Evolutionary conservation across 495 filamentous ascomycete species (phyloP), one percentile per base, ranked within the genome.

Genomic region (Xylaria scruposa): DNA sequence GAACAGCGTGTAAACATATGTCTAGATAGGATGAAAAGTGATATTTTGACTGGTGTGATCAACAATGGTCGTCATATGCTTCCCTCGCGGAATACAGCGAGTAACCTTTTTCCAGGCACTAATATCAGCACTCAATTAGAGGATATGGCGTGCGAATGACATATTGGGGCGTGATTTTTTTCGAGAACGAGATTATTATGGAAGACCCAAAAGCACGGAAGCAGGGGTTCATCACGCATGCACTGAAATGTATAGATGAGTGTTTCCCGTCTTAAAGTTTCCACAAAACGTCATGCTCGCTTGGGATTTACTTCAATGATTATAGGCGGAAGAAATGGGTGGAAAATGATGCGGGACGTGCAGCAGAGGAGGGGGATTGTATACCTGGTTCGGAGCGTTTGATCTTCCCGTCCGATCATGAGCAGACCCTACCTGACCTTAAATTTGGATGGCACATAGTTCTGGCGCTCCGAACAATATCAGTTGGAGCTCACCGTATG

Each of bases 121-220:
- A 10, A 53, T 36, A 10, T 8, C 24, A 12, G 1, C 6, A 4
- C 17, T 53, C 9, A 9, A 12, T 19, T 1, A 38, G 19, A 9
- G n/a, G 2, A 44, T 19, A 56, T 67, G 65, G 33, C 36, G 31
- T 67, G 65, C 47, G 36, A 44, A 67, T 54, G 40, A 12, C 10
- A 10, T 54, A n/a, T 7, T 17, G 42, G 42, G 19, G 26, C 49
- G 49, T 67, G 44, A 56, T n/a, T 8, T 56, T 29, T 42, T 4
- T 7, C 31, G 47, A 21, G 29, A 26, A 15, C 29, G 26, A 63
- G n/a, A 40, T 9, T 63, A 26, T 29, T 21, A 8, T 10, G 36
- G 21, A 63, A 44, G 3, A 12, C 5, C 21, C 5, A 26, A 15
- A 24, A 49, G 12, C 7, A 29, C 33, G 15, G 8, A 44, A 63